Evolutionary conservation across 202 grass and related monocot species (phyloP).

Genomic region (Elaeis oleifera): DNA sequence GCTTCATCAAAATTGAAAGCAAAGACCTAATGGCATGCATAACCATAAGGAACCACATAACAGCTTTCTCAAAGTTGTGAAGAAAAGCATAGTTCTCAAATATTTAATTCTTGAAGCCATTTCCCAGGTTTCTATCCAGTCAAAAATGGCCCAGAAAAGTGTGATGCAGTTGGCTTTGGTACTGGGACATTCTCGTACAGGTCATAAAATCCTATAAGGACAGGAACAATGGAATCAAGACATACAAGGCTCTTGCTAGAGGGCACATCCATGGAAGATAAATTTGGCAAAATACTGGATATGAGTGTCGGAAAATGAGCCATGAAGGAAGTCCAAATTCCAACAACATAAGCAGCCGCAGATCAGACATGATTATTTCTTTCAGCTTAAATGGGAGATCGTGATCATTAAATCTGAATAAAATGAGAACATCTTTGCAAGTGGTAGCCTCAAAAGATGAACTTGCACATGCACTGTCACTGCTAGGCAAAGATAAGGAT

Average conservation of each 20-base stretch:
- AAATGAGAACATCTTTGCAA: slow-evolving; percentile 57
- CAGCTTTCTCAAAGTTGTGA: slow-evolving; percentile 45
- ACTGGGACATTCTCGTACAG: slow-evolving; percentile 89
- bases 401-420: slow-evolving; percentile 61
- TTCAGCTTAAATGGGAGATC: slow-evolving; percentile 50
- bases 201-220: slow-evolving; percentile 91
- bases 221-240: slow-evolving; percentile 47
- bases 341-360: slow-evolving; percentile 57
- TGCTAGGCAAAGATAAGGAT: background rate
- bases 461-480: background rate
- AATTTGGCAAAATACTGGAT: slow-evolving; percentile 59
- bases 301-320: slow-evolving; percentile 82
- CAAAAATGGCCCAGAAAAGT: slow-evolving; percentile 70
- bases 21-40: slow-evolving; percentile 23
- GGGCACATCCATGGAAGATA: slow-evolving; percentile 90
- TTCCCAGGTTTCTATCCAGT: slow-evolving; percentile 87
- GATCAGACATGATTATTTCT: slow-evolving; percentile 57
- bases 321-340: slow-evolving; percentile 78
- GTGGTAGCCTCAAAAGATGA: slow-evolving; percentile 17
- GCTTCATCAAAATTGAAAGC: slow-evolving; percentile 26
- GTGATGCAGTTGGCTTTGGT: slow-evolving; percentile 52
- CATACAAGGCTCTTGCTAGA: slow-evolving; percentile 48
- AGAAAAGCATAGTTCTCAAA: slow-evolving; percentile 86
- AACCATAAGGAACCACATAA: slow-evolving; percentile 40
- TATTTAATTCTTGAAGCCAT: slow-evolving; percentile 77